These are phyloP conservation scores for Zymoseptoria pseudotritici DNA, from an alignment of 2,329 filamentous ascomycete species.

Conservation along the genomic window DNA sequence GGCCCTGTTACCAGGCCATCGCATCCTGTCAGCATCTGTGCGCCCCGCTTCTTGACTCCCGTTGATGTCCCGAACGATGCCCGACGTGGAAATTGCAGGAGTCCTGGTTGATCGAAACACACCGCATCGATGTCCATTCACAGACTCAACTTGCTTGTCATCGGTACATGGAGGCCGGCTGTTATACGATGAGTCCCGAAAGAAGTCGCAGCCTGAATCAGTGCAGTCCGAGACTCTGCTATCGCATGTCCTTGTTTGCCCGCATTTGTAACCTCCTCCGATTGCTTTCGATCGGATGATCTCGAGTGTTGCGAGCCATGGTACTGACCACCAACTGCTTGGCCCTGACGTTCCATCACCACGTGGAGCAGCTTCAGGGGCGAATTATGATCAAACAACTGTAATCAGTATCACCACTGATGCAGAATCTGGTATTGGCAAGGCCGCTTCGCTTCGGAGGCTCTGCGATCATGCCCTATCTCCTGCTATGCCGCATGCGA, in stretches of 20 bases:
- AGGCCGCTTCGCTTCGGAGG: background rate
- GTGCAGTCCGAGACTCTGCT: background rate
- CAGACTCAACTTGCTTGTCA: background rate
- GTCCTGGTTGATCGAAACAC: background rate
- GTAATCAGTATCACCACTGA: too few species aligned
- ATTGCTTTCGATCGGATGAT: background rate
- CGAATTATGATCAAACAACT: too few species aligned
- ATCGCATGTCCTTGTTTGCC: background rate
- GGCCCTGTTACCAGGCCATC: background rate
- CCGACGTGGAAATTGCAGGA: background rate
- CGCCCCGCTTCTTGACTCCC: background rate
- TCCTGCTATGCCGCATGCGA: background rate
- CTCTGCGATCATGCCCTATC: background rate
- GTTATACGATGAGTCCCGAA: background rate
- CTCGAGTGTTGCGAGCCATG: background rate
- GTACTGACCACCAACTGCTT: background rate
- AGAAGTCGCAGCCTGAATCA: background rate
- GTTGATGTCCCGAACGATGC: background rate
- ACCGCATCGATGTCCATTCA: background rate
- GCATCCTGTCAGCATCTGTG: background rate
- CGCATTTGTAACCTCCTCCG: background rate
- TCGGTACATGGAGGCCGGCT: background rate
- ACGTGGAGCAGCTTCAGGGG: too few species aligned
- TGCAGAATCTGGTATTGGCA: background rate
- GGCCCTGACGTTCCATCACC: background rate